Evolutionary conservation across 306 rosid genomes (phyloP), one percentile per base, ranked within the genome.

Genomic region (Quercus agrifolia): DNA sequence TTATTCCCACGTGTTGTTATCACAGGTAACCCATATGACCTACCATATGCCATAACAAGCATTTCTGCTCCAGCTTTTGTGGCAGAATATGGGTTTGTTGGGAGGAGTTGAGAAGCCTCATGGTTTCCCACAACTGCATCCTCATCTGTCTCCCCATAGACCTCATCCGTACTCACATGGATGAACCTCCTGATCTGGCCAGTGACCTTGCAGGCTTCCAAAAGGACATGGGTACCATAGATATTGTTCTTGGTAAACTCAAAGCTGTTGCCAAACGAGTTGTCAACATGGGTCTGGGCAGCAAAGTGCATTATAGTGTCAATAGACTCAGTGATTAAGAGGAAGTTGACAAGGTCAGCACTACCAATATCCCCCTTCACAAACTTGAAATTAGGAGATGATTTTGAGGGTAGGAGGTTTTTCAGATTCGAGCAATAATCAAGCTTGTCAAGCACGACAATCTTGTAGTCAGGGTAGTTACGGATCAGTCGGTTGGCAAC

Each of bases 211-310:
- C 98, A 93, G 30, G 98, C 98, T 83, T 93, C 98, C 72, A 93
- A 77, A 49, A 93, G 91, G 61, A 93, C 98, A 81, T 93, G 98
- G 78, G 98, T 93, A 19, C 98, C 98, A 41, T 93, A 93, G 49
- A 93, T 91, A 82, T 93, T 93, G 90, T 93, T 93, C 94, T 93
- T 93, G 78, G 98, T 93, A 86, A 93, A 91, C 91, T 93, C 98
- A 59, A 93, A 87, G 87, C 98, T 93, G 70, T 93, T 93, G 52
- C 98, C 97, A 72, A 93, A 93, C 6, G 97, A 93, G 80, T 93
- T 93, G 85, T 93, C 98, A 1, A 93, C 98, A 58, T 93, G 97
- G 21, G 98, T 93, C 86, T 93, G 98, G 79, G 98, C 98, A n/a
- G 97, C 98, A 85, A 93, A 93, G 83, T 93, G 98, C 97, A 93